Evolutionary conservation across 1,284 basidiomycete genomes (phyloP), one percentile per base, ranked within the genome.

Genomic region (Tilletia indica): DNA sequence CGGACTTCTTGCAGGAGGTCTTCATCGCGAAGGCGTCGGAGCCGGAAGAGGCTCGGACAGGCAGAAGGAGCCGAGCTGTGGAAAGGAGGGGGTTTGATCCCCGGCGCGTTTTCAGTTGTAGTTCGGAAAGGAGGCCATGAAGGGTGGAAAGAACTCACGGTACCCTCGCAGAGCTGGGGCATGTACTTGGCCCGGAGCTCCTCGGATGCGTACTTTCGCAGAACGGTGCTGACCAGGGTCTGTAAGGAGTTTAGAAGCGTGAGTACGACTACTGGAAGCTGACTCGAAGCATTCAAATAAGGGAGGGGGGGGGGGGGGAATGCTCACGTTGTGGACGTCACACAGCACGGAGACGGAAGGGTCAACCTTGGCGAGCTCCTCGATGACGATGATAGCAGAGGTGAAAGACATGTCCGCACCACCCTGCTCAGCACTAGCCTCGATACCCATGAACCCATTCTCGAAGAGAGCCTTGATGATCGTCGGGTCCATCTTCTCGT

Each of bases 401-500:
- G 91, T 97, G 86, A 99, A 99, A 4, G 93, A 94, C 68, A 90
- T 91, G 78, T 92, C 94, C 3, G 96, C 89, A 67, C 97, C 97
- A 21, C 92, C 92, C 75, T 92, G 89, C 49, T 92, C 93, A 14
- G 89, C 88, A 71, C 88, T 89, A 3, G 93, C 97, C 87, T 99
- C 96, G 77, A 99, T 94, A 67, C 92, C 95, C 97, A 99, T 99
- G 83, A 97, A 93, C 42, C 96, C 96, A 86, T 97, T 93, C 73
- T 97, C 94, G 76, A 97, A 99, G 25, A 98, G 88, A 0, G 91
- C 93, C 82, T 93, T 89, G 83, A 99, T 93, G 80, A 99, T 86
- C 1, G 86, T 87, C 0, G 92, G 90, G 84, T 97, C 94, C 97
- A 99, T 99, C 80, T 87, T 87, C 86, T 99, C 97, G 69, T 91